Base-by-base conservation (phyloP, 495 filamentous ascomycete genomes). In the Bacidia rubella region DNA sequence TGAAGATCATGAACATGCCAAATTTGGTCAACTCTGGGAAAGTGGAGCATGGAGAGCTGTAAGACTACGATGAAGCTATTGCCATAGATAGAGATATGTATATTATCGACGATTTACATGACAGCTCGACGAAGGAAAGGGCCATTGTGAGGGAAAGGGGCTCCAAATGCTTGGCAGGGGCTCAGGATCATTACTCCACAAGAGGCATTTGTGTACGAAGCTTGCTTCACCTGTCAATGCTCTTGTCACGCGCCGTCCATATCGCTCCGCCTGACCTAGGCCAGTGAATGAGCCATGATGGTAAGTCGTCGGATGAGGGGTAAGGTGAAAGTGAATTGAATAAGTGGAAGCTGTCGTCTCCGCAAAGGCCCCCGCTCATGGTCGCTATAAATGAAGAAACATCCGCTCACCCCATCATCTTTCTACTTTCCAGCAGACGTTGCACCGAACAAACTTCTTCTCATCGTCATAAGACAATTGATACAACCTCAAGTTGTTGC, bases 1-100 rank as follows among this genome's bases (percentile, higher is more conserved):
- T 97, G 38, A 96, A 95, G 74, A 86, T 98, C 61, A 95, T 97
- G 92, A 76, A 76, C 39, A 90, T 98, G 87, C 82, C 83, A 20
- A 77, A 85, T 57, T 60, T 77, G 21, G 11, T 11, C 23, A 35
- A 0, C 47, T 4, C 0, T 41, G 52, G 11, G 23, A 55, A 29
- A n/a, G 39, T 57, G 0, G 41, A 27, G 47, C 56, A 58, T 45
- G 53, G 23, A 12, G 56, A 76, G 49, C 74, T 82, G 65, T 78
- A 83, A 10, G 77, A 79, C 11, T 57, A 44, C 10, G 32, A n/a
- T n/a, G n/a, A n/a, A n/a, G n/a, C n/a, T n/a, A n/a, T n/a, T 35
- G 29, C 15, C 5, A 7, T 35, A 35, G 29, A 35, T 15, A 35
- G 7, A 5, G 29, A 35, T 35, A 35, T 35, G 29, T 35, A 35